A percentile compares a stretch with the other conserved stretches of the same genome.
Conservation (phyloP, 352 stramenopile genomes). For the Pythium rhizo-oryzae region DNA sequence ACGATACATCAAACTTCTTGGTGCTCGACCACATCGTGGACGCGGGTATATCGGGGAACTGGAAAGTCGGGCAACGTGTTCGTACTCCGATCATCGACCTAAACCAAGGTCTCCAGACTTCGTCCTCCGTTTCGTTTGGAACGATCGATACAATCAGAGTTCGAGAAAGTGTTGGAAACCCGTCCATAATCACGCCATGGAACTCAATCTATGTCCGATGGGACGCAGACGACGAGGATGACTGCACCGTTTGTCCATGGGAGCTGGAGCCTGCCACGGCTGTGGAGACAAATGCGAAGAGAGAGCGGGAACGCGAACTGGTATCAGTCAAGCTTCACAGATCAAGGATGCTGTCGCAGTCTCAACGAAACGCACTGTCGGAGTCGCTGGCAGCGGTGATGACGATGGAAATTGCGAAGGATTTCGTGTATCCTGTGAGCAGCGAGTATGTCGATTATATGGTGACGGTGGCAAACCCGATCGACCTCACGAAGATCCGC, state of each 20-base stretch:
- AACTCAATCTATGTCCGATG: constrained; percentile 76
- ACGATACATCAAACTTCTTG: constrained; percentile 85
- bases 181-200: constrained; percentile 55
- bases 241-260: constrained; percentile 75
- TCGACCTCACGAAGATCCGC: constrained; percentile 84
- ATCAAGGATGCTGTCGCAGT: constrained; percentile 49
- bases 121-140: constrained; percentile 63
- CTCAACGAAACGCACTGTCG: constrained; percentile 49
- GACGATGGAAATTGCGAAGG: constrained; percentile 67
- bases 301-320: constrained; percentile 38
- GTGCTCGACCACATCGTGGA: constrained; percentile 85
- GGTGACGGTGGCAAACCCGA: constrained; percentile 81
- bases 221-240: constrained; percentile 73
- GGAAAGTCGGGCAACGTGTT: constrained; percentile 71
- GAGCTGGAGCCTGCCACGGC: constrained; percentile 61
- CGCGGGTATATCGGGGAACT: constrained; percentile 69
- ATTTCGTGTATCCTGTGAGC: constrained; percentile 83
- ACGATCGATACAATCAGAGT: constrained; percentile 49
- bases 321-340: constrained; percentile 46
- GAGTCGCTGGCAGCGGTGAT: constrained; percentile 68
- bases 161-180: constrained; percentile 19
- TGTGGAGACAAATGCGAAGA: constrained; percentile 46
- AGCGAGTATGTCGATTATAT: constrained; percentile 79
- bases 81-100: constrained; percentile 76
- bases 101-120: constrained; percentile 62